Conservation (phyloP, 176 grass and related monocot species). For the Poa pratensis region DNA sequence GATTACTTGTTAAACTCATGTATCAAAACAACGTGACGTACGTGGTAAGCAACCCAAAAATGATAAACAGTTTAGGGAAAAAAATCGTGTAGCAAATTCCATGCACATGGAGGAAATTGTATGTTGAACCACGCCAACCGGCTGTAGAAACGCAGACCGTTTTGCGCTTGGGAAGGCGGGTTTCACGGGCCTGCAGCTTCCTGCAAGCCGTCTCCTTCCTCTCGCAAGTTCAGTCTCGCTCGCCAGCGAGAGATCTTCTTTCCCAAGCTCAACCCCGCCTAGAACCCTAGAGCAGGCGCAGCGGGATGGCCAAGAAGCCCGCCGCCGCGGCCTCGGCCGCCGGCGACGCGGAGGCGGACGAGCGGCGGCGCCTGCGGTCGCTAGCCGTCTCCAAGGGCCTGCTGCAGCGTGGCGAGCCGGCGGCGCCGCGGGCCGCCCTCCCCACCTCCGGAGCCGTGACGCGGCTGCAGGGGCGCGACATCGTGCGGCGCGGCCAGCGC, state of each 20-base stretch:
- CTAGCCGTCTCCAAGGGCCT: slow-evolving; percentile 72
- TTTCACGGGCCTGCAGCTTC: no score
- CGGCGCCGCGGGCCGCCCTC: slow-evolving; percentile 49
- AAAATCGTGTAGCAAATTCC: neutral
- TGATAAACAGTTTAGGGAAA: no score
- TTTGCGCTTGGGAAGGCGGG: neutral
- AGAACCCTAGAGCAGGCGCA: slow-evolving; percentile 15
- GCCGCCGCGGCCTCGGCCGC: neutral
- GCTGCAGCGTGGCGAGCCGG: slow-evolving; percentile 50
- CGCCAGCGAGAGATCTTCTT: neutral
- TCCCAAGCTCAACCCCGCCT: neutral
- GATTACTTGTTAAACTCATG: no score
- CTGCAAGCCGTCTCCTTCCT: neutral
- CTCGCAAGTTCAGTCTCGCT: neutral
- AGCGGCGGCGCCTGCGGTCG: slow-evolving; percentile 66
- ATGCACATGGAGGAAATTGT: neutral
- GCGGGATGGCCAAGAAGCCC: slow-evolving; percentile 68
- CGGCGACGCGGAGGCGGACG: slow-evolving; percentile 45
- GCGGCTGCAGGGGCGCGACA: slow-evolving; percentile 80
- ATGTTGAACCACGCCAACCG: neutral
- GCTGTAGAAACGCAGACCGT: neutral
- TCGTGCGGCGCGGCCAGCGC: slow-evolving; percentile 82
- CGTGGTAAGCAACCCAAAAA: no score
- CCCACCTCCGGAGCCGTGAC: slow-evolving; percentile 58
- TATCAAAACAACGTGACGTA: no score